These are phyloP conservation scores for Jasminum sambac DNA, from an alignment of 257 asterid species.

Conservation along the genomic window DNA sequence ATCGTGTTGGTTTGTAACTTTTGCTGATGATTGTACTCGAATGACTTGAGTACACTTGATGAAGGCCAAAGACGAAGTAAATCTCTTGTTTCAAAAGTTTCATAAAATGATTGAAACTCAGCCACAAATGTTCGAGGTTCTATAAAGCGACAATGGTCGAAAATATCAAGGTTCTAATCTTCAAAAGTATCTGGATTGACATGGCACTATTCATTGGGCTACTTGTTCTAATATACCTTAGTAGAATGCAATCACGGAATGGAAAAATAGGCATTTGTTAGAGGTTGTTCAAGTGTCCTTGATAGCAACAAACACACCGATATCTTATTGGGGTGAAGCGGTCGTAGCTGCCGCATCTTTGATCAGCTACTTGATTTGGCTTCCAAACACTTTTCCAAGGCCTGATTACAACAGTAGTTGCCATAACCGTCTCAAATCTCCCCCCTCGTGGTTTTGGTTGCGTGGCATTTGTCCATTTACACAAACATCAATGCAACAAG, in stretches of 20 bases:
- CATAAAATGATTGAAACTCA: too few species aligned
- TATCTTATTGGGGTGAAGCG: neutral
- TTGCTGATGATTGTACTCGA: too few species aligned
- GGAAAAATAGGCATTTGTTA: neutral
- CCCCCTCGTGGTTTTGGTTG: neutral
- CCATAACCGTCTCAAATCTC: neutral
- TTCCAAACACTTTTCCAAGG: neutral
- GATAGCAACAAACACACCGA: neutral
- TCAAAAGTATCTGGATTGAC: neutral
- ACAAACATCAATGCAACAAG: neutral
- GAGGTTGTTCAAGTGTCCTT: neutral
- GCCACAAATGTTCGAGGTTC: too few species aligned
- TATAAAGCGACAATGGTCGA: too few species aligned
- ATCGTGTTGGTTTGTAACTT: too few species aligned
- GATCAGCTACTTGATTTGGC: neutral
- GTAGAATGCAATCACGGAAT: neutral
- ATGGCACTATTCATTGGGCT: neutral
- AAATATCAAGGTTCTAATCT: neutral
- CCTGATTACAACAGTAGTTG: neutral
- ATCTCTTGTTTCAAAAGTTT: too few species aligned
- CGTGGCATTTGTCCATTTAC: slow-evolving; percentile 16
- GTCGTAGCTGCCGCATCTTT: neutral
- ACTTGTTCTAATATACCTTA: neutral
- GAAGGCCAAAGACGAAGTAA: too few species aligned
- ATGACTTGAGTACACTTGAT: too few species aligned